phyloP scores from a whole-genome alignment of 2,329 filamentous ascomycete genomes.

The Trichoderma sp. region DNA sequence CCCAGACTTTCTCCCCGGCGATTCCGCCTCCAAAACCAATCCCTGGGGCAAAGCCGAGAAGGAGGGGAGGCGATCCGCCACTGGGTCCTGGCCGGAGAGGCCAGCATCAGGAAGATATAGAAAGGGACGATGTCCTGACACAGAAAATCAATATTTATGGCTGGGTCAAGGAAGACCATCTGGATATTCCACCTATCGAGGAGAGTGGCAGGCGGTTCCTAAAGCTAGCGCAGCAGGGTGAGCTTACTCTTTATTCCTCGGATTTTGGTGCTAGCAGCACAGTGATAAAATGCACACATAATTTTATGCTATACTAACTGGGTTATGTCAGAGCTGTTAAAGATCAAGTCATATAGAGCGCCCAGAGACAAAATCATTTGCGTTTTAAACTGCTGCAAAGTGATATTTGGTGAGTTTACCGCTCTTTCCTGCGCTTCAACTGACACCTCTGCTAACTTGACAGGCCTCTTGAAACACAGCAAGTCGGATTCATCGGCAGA shows the following conservation, averaged over 20 bases:
- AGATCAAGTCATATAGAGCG: constrained; percentile 96
- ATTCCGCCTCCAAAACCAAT: constrained; percentile 81
- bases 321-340: constrained; percentile 71
- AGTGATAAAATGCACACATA: constrained; percentile 29
- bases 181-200: constrained; percentile 85
- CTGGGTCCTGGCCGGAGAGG: constrained; percentile 84
- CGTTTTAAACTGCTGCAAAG: constrained; percentile 97
- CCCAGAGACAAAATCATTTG: constrained; percentile 98
- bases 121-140: constrained; percentile 90
- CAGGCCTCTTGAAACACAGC: constrained; percentile 84
- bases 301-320: not conserved
- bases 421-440: not conserved
- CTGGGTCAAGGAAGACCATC: constrained; percentile 90
- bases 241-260: constrained; percentile 28
- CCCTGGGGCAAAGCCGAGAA: constrained; percentile 68
- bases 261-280: not conserved
- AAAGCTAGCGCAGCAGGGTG: constrained; percentile 83
- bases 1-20: constrained; percentile 93
- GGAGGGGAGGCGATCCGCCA: constrained; percentile 68
- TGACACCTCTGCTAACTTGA: not conserved
- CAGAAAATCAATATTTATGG: constrained; percentile 97
- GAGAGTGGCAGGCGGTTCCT: constrained; percentile 89
- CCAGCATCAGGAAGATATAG: constrained; percentile 97
- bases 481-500: constrained; percentile 95
- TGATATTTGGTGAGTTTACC: constrained; percentile 80